Conservation (phyloP, 148 eudicot genomes). For the Chenopodium berlandieri region DNA sequence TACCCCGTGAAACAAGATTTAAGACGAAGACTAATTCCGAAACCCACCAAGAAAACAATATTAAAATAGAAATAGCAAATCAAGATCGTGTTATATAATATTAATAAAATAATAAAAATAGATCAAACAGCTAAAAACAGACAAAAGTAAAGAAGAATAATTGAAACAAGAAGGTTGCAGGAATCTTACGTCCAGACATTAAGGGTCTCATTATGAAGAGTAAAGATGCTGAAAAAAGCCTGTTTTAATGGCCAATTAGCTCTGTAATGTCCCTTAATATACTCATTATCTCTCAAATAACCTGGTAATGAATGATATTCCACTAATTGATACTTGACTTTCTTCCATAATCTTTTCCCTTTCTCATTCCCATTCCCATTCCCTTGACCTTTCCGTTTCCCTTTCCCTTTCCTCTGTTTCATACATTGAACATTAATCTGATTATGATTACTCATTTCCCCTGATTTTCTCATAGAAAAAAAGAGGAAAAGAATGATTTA, state of each 20-base stretch:
- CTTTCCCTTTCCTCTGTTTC: conserved; percentile 60
- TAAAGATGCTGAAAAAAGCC: conserved; percentile 62
- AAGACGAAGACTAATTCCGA: background rate
- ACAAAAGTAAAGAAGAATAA: background rate
- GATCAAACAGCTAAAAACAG: background rate
- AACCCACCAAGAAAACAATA: background rate
- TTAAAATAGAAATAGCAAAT: background rate
- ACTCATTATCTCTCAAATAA: conserved; percentile 86
- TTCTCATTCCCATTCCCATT: no score
- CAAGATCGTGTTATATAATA: background rate
- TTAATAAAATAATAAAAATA: background rate
- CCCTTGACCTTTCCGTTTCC: no score
- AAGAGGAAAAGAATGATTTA: background rate
- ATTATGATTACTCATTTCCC: background rate
- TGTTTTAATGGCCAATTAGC: conserved; percentile 87
- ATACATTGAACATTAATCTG: background rate
- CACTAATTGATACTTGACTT: conserved; percentile 79
- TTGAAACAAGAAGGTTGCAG: conserved; percentile 2
- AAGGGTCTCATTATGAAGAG: conserved; percentile 87
- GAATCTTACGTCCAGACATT: conserved; percentile 88
- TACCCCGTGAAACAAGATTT: background rate
- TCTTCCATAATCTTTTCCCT: conserved; percentile 83
- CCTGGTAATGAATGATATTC: conserved; percentile 79
- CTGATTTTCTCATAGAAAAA: background rate
- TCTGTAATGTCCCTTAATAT: conserved; percentile 67